Evolutionary conservation across 148 eudicot species (phyloP).

Genomic region (Vaccinium vitisidaea): DNA sequence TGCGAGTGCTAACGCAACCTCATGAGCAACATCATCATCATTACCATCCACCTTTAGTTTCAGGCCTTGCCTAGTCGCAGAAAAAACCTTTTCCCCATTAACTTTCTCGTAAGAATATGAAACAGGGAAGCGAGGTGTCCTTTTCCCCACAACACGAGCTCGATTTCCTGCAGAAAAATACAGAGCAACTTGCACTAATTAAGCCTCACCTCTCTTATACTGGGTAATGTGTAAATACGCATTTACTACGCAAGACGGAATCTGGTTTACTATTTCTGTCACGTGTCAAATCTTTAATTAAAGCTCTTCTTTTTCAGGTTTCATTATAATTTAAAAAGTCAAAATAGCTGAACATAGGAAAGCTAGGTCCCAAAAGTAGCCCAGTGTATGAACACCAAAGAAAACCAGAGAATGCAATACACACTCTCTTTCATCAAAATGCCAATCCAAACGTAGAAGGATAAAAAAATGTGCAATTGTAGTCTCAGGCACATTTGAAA

Average conservation of each 20-base stretch:
- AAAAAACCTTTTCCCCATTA: conserved; percentile 47
- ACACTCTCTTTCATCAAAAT: not conserved
- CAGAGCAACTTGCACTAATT: conserved; percentile 20
- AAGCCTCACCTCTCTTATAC: conserved; percentile 3
- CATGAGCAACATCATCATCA: conserved; percentile 81
- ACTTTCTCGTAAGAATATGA: conserved; percentile 62
- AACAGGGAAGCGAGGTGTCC: conserved; percentile 92
- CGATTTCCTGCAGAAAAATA: conserved; percentile 50
- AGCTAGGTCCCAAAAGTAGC: conserved; percentile 1
- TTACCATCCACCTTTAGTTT: conserved; percentile 54
- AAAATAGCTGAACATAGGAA: not conserved
- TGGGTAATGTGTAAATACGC: not conserved
- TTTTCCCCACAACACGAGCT: conserved; percentile 93
- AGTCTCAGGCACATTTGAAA: conserved; percentile 13
- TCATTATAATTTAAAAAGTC: not conserved
- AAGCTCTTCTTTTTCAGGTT: not conserved
- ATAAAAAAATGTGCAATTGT: not conserved
- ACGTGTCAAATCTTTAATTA: not conserved
- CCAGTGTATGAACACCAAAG: conserved; percentile 3
- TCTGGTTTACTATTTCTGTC: not conserved
- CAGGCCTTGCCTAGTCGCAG: conserved; percentile 65
- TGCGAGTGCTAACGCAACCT: conserved; percentile 80
- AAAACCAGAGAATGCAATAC: conserved; percentile 9
- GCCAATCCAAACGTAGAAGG: not conserved
- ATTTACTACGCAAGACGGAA: not conserved